Percentiles rank a stretch among this genome's conserved stretches.
Evolutionary conservation across 192 early-diverging fungal species (phyloP).

Genomic region (Diversispora epigaea): DNA sequence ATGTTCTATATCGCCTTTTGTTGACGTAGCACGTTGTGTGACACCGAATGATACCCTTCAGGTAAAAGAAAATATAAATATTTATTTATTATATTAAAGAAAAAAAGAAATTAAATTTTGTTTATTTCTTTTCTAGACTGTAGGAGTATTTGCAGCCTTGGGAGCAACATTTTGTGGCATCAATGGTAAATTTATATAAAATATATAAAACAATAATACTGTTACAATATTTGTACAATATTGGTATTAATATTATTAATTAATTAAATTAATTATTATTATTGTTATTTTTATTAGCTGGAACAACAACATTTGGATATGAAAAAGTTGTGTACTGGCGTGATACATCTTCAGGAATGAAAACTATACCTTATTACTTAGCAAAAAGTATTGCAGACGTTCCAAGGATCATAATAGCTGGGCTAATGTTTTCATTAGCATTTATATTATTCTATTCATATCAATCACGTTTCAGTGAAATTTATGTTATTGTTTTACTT

Average conservation of each 20-base stretch:
- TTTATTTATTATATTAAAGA: too few relatives aligned
- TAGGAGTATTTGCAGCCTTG: slow-evolving; percentile 57
- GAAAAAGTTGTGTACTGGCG: slow-evolving; percentile 69
- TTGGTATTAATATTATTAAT: too few relatives aligned
- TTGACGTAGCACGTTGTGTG: background rate
- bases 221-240: background rate
- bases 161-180: slow-evolving; percentile 64
- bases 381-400: slow-evolving; percentile 63
- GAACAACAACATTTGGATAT: slow-evolving; percentile 59
- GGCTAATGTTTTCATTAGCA: slow-evolving; percentile 55
- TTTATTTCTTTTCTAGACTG: slow-evolving; percentile 21
- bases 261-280: too few relatives aligned
- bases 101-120: too few relatives aligned
- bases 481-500: slow-evolving; percentile 49
- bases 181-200: slow-evolving; percentile 30
- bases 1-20: slow-evolving; percentile 46
- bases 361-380: slow-evolving; percentile 59
- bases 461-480: slow-evolving; percentile 31
- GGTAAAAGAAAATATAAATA: background rate
- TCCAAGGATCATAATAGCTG: slow-evolving; percentile 57
- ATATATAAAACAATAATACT: background rate
- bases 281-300: slow-evolving; percentile 26
- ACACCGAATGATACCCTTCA: background rate
- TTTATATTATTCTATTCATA: slow-evolving; percentile 60
- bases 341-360: slow-evolving; percentile 57